phyloP scores from a whole-genome alignment of 495 filamentous ascomycete species.

The Patellaria atrata region DNA sequence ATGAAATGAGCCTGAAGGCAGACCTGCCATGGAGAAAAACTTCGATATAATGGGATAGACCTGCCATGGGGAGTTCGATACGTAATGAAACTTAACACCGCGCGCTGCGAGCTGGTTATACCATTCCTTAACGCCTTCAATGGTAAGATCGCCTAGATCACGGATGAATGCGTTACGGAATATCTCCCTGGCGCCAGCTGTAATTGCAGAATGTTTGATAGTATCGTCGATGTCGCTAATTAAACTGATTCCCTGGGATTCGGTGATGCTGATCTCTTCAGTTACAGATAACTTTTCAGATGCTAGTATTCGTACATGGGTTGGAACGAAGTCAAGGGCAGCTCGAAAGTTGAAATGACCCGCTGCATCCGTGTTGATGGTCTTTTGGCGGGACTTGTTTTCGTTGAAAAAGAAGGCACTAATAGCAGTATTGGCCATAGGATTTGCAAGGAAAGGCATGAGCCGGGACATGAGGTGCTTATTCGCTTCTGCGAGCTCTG shows the following conservation, averaged over 20 bases:
- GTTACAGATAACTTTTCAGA: conserved; percentile 72
- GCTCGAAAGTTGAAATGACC: conserved; percentile 74
- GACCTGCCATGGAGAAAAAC: conserved; percentile 63
- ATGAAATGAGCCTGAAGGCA: conserved; percentile 82
- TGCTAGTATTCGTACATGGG: conserved; percentile 72
- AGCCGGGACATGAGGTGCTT: conserved; percentile 72
- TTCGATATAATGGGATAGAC: conserved; percentile 74
- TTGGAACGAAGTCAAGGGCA: conserved; percentile 76
- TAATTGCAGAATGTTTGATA: conserved; percentile 87
- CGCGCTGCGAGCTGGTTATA: conserved; percentile 59
- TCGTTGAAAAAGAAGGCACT: conserved; percentile 92
- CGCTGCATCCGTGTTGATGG: conserved; percentile 63
- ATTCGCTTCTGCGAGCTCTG: conserved; percentile 68
- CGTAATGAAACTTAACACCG: conserved; percentile 81
- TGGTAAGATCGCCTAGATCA: conserved; percentile 62
- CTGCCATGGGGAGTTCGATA: conserved; percentile 93
- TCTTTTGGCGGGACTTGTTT: conserved; percentile 57
- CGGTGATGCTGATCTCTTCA: conserved; percentile 58
- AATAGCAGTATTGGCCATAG: conserved; percentile 55
- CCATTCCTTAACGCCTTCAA: conserved; percentile 83
- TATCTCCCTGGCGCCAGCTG: conserved; percentile 74
- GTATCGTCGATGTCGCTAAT: conserved; percentile 99
- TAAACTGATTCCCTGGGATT: conserved; percentile 71
- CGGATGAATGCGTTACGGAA: conserved; percentile 91
- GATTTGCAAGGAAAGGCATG: conserved; percentile 75